Evolutionary conservation across 1,284 basidiomycete species (phyloP), one percentile per base, ranked within the genome.

Genomic region (Microbotryum lychnidis-dioicae): DNA sequence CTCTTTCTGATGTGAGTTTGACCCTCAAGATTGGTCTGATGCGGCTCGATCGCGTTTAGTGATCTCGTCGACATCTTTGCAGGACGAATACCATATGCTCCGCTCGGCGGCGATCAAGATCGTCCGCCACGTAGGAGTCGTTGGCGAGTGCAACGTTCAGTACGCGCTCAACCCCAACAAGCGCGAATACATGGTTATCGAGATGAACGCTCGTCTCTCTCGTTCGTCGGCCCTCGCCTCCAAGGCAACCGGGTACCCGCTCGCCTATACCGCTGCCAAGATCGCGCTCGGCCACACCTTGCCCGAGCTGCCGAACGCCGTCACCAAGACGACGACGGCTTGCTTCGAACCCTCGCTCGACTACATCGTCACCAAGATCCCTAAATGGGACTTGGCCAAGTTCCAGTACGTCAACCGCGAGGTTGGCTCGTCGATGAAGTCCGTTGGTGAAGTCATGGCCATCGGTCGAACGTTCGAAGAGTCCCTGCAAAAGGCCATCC

Each of bases 311-410:
- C 94, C 94, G 31, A 99, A 99, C 77, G 92, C 94, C 37, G 96
- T 98, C 63, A 99, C 96, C 58, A 99, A 98, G 80, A 94, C 91
- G 18, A 99, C 96, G 6, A 98, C 94, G 8, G 96, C 96, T 2
- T 98, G 96, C 78, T 99, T 98, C 77, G 96, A 99, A 76, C 94
- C 96, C n/a, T 93, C 92, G 16, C 82, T 99, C 56, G 96, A 99
- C 78, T 99, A 99, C 78, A 96, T 98, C 73, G 94, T 99, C 67
- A 97, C 92, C 62, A 98, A 99, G 80, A 98, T 99, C 71, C 96
- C 96, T 70, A 97, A 97, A 78, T 98, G 96, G 93, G 96, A 99
- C 78, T 80, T 99, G 65, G 91, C 92, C 70, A 99, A 99, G 79
- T 97, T 99, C 82, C 92, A 97, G 74, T 79, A 82, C 73, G 96